phyloP scores from a whole-genome alignment of 345 rosid genomes.

The Punica granatum region DNA sequence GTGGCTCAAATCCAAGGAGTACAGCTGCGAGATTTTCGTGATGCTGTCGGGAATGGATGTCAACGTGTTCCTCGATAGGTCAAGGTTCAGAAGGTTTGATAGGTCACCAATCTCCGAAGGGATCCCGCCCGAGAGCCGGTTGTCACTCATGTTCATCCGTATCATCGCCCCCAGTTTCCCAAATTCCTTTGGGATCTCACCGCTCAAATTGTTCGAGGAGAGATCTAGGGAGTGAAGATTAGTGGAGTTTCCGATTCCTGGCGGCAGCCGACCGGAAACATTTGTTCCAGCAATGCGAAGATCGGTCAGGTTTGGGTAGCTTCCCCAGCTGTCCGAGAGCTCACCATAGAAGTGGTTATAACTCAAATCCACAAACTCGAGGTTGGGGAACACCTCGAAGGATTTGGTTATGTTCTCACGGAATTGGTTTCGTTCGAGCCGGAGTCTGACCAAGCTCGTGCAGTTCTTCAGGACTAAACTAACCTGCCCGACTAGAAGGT shows the following conservation, averaged over 20 bases:
- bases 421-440: constrained; percentile 19
- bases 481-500: constrained; percentile 20
- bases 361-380: constrained; percentile 25
- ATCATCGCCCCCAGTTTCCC: constrained; percentile 2
- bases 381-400: constrained; percentile 15
- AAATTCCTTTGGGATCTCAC: not conserved
- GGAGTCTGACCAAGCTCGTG: constrained; percentile 23
- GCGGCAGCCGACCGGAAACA: constrained; percentile 23
- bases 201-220: not conserved
- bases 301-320: constrained; percentile 1
- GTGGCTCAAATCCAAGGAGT: constrained; percentile 26
- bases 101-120: constrained; percentile 15
- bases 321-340: constrained; percentile 26
- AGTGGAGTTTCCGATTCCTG: constrained; percentile 17
- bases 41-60: not conserved
- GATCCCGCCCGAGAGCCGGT: constrained; percentile 5
- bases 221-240: not conserved
- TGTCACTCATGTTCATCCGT: not conserved
- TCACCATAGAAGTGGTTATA: constrained; percentile 22
- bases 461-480: constrained; percentile 24
- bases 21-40: constrained; percentile 5
- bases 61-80: constrained; percentile 22
- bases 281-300: constrained; percentile 17
- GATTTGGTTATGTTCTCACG: constrained; percentile 18
- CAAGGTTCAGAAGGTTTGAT: constrained; percentile 7